These are phyloP conservation scores for Lasiosphaeriaceae sp. DNA, from an alignment of 495 filamentous ascomycete genomes.

Conservation along the genomic window DNA sequence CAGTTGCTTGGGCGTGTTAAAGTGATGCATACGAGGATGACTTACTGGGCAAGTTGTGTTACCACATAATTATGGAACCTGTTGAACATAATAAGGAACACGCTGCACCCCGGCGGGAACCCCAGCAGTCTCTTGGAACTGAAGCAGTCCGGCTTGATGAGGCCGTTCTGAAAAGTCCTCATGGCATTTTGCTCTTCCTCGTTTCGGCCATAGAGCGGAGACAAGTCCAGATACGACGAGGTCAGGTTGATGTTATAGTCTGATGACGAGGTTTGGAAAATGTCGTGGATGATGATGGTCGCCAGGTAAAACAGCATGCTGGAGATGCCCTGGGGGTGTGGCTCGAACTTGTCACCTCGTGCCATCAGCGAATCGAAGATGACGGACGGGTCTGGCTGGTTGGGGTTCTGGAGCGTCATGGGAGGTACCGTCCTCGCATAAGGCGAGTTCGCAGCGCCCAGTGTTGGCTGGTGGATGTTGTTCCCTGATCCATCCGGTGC, in stretches of 20 bases:
- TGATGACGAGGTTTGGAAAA: slow-evolving; percentile 35
- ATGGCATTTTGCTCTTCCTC: slow-evolving; percentile 69
- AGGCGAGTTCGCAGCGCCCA: slow-evolving; percentile 53
- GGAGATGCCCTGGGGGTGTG: slow-evolving; percentile 69
- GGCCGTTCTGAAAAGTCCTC: slow-evolving; percentile 76
- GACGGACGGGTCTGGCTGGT: slow-evolving; percentile 65
- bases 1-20: too few species aligned
- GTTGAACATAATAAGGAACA: slow-evolving; percentile 71
- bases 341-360: slow-evolving; percentile 34
- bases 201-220: slow-evolving; percentile 82
- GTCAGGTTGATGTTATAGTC: slow-evolving; percentile 52
- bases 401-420: slow-evolving; percentile 41
- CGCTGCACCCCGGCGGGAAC: slow-evolving; percentile 78
- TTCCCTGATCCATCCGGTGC: slow-evolving; percentile 63
- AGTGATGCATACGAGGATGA: slow-evolving; percentile 15
- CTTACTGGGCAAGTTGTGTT: slow-evolving; percentile 64
- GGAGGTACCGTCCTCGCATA: slow-evolving; percentile 66
- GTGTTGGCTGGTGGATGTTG: slow-evolving; percentile 55
- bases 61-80: slow-evolving; percentile 81
- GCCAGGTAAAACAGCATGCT: slow-evolving; percentile 83
- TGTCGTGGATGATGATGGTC: slow-evolving; percentile 75
- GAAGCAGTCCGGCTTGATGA: slow-evolving; percentile 78
- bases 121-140: slow-evolving; percentile 71
- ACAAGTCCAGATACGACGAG: slow-evolving; percentile 83
- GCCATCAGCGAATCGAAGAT: slow-evolving; percentile 60